phyloP scores from a whole-genome alignment of 257 asterid genomes.

The Capsicum chinense region DNA sequence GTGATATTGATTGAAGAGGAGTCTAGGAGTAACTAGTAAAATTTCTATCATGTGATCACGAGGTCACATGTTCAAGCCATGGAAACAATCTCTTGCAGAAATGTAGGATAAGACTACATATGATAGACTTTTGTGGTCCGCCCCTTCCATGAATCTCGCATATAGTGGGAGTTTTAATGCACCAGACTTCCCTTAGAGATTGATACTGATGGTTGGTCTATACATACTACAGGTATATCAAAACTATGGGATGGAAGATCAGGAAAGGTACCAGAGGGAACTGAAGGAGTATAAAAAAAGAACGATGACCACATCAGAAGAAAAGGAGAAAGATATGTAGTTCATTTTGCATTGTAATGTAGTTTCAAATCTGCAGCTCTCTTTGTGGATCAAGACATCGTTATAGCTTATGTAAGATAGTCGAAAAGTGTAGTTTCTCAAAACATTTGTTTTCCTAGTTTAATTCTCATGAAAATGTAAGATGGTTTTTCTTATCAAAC shows the following conservation, averaged over 20 bases:
- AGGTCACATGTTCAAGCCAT: too few relatives aligned
- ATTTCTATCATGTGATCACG: too few relatives aligned
- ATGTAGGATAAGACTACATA: not conserved
- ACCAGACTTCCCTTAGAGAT: too few relatives aligned
- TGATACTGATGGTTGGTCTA: not conserved
- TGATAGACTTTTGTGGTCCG: too few relatives aligned
- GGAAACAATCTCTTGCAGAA: too few relatives aligned
- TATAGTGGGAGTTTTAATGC: too few relatives aligned
- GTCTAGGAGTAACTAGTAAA: too few relatives aligned
- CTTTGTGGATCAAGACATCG: slow-evolving; percentile 1
- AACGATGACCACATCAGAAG: slow-evolving; percentile 26
- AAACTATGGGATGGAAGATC: slow-evolving; percentile 61
- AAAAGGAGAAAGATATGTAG: not conserved
- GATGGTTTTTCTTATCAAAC: not conserved
- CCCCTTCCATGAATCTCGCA: too few relatives aligned
- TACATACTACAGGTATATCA: slow-evolving; percentile 65
- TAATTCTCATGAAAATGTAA: not conserved
- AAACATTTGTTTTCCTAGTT: not conserved
- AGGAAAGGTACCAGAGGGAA: slow-evolving; percentile 70
- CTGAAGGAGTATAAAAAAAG: slow-evolving; percentile 67
- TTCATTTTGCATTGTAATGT: not conserved
- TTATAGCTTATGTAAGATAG: slow-evolving; percentile 17
- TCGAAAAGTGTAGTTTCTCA: not conserved
- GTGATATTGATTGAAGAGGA: too few relatives aligned
- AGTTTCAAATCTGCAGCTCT: not conserved